Base-by-base conservation (phyloP, 1,139 yeast genomes). In the Wickerhamomyces sp. region DNA sequence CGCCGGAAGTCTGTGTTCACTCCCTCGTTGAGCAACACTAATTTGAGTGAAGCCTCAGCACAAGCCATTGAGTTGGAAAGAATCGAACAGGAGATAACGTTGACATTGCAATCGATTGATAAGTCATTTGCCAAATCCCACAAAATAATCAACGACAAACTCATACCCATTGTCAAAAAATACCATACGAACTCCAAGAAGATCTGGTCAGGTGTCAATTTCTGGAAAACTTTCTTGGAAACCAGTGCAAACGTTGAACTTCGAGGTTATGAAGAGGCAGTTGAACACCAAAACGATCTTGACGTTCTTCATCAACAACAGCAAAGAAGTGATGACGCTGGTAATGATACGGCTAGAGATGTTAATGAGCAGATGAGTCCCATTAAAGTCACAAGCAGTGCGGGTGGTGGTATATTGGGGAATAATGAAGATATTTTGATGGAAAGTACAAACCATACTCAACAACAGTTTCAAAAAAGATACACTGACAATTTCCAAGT, bases 51-150 rank as follows among this genome's bases (percentile, higher is more conserved):
- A 31, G 46, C 57, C 8, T 38, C 54, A 0, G 38, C 58, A 26
- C 70, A 66, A 32, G 64, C 68, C 18, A 68, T 65, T 30, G 86
- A 81, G 48, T 62, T 84, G 36, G 94, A 86, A 50, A 66, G 75
- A 46, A 60, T 87, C 27, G 95, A 88, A 50, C 95, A 85, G 55
- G 84, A 79, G 49, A 84, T 87, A 28, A 86, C 95, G 0, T 61
- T 83, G 35, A 76, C 80, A 2, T 61, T 88, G 33, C 96, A 86
- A 55, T 82, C 79, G 40, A 84, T 88, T 21, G 95, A 88, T 58
- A 71, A 77, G 39, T 78, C 82, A 49, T 68, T 84, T 37, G 71
- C 81, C 4, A 64, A 69, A 29, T 75, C 87, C 13, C 83, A 81
- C 51, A 68, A 78, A 25, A 68, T 79, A 10, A 73, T 84, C 21